Evolutionary conservation across 2,329 filamentous ascomycete genomes (phyloP).

Genomic region (Aspergillus puulaauensis): DNA sequence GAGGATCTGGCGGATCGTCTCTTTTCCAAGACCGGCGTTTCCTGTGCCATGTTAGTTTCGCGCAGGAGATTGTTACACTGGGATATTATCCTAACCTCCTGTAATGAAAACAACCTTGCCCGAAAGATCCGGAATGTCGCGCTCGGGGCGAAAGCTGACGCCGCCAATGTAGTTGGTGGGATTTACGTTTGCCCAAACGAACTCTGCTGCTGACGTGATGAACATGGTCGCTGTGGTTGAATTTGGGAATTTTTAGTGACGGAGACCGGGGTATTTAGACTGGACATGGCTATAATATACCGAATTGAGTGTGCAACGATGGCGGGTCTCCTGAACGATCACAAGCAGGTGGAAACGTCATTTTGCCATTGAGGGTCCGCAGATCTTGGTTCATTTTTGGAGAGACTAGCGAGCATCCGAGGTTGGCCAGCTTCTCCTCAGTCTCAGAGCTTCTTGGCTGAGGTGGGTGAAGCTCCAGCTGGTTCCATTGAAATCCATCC

Average conservation of each 20-base stretch:
- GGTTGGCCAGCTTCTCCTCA: too few relatives aligned
- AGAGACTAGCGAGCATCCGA: too few relatives aligned
- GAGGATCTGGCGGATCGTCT: slow-evolving; percentile 42
- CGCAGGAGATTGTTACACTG: background rate
- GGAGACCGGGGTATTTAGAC: background rate
- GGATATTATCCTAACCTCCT: slow-evolving; percentile 25
- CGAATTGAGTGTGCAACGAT: background rate
- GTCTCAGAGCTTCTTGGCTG: too few relatives aligned
- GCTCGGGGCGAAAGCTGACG: slow-evolving; percentile 21
- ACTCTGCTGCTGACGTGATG: background rate
- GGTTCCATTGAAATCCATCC: too few relatives aligned
- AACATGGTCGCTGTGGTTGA: background rate
- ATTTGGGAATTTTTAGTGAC: background rate
- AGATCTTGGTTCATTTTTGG: background rate
- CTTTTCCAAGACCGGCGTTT: slow-evolving; percentile 51
- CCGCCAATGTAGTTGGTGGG: slow-evolving; percentile 4
- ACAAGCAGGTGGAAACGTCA: background rate
- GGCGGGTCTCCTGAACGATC: background rate
- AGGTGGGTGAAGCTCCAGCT: too few relatives aligned
- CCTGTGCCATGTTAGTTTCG: slow-evolving; percentile 18
- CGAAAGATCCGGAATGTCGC: slow-evolving; percentile 33
- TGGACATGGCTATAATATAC: background rate
- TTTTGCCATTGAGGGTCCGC: background rate
- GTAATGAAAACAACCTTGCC: slow-evolving; percentile 38
- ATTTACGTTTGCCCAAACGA: background rate